A percentile compares a stretch with the other conserved stretches of the same genome.
These are phyloP conservation scores for Fusarium torulosum DNA, from an alignment of 2,329 filamentous ascomycete genomes.

Conservation along the genomic window DNA sequence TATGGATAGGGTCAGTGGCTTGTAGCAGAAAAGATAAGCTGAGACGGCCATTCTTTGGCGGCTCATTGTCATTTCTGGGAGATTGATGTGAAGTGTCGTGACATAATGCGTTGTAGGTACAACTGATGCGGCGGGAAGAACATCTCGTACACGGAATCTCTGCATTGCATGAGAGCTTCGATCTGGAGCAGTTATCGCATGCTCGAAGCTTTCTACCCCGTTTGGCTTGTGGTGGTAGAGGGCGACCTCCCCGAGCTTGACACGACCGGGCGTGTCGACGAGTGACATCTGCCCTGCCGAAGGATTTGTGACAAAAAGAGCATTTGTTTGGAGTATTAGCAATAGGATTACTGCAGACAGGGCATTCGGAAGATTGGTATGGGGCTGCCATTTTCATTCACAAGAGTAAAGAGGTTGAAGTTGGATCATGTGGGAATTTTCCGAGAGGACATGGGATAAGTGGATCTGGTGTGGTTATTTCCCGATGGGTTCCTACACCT, in stretches of 20 bases:
- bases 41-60: not conserved
- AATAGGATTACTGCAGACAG: not conserved
- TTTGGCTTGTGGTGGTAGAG: slow-evolving; percentile 21
- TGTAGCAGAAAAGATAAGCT: slow-evolving; percentile 19
- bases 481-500: not conserved
- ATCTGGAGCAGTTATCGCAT: slow-evolving; percentile 17
- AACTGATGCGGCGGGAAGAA: not conserved
- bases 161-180: slow-evolving; percentile 19
- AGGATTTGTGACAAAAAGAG: slow-evolving; percentile 30
- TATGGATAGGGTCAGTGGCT: slow-evolving; percentile 8
- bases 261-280: slow-evolving; percentile 30
- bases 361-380: slow-evolving; percentile 1
- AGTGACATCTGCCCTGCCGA: slow-evolving; percentile 30
- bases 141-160: slow-evolving; percentile 19
- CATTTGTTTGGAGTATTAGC: not conserved
- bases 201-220: slow-evolving; percentile 32
- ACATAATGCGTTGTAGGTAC: slow-evolving; percentile 28
- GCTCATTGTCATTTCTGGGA: accelerated
- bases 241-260: not conserved
- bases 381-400: not conserved
- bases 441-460: slow-evolving; percentile 15
- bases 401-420: not conserved
- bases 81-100: slow-evolving; percentile 7
- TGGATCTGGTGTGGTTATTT: slow-evolving; percentile 29
- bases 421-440: slow-evolving; percentile 28